Evolutionary conservation across 345 rosid genomes (phyloP).

Genomic region (Isatis tinctoria): DNA sequence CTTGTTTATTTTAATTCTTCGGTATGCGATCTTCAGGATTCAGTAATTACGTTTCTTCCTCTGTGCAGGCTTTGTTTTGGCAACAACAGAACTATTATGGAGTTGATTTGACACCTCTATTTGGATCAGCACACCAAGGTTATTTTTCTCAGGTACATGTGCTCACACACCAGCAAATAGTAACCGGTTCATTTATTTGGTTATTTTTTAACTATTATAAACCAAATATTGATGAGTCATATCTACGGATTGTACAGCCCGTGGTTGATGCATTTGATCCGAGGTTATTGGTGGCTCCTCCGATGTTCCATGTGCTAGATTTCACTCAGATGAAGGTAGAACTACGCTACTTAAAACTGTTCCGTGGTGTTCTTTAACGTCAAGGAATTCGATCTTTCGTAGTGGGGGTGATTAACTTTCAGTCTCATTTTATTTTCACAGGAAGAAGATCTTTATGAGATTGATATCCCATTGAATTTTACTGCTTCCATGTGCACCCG

Average conservation of each 20-base stretch:
- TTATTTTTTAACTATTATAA: not conserved
- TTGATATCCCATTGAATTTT: constrained; percentile 85
- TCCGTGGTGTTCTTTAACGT: not conserved
- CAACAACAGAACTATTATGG: constrained; percentile 93
- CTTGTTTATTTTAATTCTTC: not conserved
- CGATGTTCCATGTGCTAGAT: constrained; percentile 59
- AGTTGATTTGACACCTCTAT: constrained; percentile 79
- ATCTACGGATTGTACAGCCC: constrained; percentile 50
- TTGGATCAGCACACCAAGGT: constrained; percentile 84
- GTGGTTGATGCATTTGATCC: constrained; percentile 99
- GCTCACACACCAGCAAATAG: not conserved
- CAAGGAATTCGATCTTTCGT: not conserved
- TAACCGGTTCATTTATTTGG: not conserved
- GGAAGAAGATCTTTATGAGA: constrained; percentile 92
- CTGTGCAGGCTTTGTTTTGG: constrained; percentile 89
- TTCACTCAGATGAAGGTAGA: constrained; percentile 77
- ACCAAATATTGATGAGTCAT: constrained; percentile 9
- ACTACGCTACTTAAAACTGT: not conserved
- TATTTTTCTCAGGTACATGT: constrained; percentile 85
- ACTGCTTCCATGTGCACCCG: constrained; percentile 79
- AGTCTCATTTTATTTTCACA: constrained; percentile 32
- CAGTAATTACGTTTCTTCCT: not conserved
- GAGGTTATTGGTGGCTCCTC: constrained; percentile 84
- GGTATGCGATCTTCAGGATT: not conserved
- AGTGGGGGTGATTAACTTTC: not conserved